Conservation (phyloP, 1,139 yeast genomes). For the Zygosaccharomyces pseudobailii region DNA sequence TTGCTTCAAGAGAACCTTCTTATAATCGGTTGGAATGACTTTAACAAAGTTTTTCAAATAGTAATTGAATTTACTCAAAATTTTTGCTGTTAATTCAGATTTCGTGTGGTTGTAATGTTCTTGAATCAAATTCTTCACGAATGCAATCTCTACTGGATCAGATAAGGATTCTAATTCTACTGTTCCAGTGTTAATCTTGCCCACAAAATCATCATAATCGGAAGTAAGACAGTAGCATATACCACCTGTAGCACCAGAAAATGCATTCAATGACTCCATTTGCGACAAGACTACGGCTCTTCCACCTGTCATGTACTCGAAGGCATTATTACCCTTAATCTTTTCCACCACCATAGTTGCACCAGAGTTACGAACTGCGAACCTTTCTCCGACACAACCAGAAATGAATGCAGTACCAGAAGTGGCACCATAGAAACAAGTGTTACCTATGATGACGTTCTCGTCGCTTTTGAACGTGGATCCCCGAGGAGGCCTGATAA, state of each 20-base stretch:
- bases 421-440: slow-evolving; percentile 97
- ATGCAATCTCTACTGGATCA: slow-evolving; percentile 92
- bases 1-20: slow-evolving; percentile 80
- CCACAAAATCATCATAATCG: slow-evolving; percentile 78
- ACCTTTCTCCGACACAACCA: slow-evolving; percentile 98
- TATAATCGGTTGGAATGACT: slow-evolving; percentile 89
- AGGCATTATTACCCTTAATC: slow-evolving; percentile 91
- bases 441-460: slow-evolving; percentile 94
- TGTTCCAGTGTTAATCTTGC: slow-evolving; percentile 74
- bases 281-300: slow-evolving; percentile 88
- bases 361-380: slow-evolving; percentile 97
- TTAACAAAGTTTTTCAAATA: slow-evolving; percentile 85
- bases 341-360: slow-evolving; percentile 97
- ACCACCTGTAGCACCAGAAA: slow-evolving; percentile 99
- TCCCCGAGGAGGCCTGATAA: slow-evolving; percentile 85
- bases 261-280: slow-evolving; percentile 91
- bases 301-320: slow-evolving; percentile 99
- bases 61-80: slow-evolving; percentile 82
- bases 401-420: slow-evolving; percentile 90
- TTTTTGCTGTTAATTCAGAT: slow-evolving; percentile 81
- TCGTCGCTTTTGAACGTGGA: slow-evolving; percentile 90
- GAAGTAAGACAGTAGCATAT: slow-evolving; percentile 93
- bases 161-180: slow-evolving; percentile 73
- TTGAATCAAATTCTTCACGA: slow-evolving; percentile 87
- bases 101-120: slow-evolving; percentile 94